Conservation (phyloP, 176 grass and related monocot species). For the Triticum urartu region DNA sequence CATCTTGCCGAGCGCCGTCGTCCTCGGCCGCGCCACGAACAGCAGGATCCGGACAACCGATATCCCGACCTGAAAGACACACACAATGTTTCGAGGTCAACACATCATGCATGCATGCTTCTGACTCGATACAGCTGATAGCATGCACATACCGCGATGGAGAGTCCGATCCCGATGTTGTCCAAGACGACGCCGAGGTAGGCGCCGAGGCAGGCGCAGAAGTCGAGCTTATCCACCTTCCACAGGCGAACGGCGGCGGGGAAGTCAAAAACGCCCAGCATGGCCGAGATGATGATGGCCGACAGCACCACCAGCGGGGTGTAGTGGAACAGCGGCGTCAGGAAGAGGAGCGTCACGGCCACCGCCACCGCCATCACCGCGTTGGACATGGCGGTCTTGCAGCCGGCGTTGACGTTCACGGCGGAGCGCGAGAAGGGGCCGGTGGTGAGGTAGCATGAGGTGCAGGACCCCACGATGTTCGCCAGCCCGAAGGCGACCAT, state of each 20-base stretch:
- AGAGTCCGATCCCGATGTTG: constrained; percentile 44
- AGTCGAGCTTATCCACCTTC: constrained; percentile 56
- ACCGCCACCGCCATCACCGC: constrained; percentile 61
- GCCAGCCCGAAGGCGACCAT: constrained; percentile 61
- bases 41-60: constrained; percentile 54
- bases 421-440: constrained; percentile 56
- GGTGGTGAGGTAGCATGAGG: constrained; percentile 56
- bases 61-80: constrained; percentile 40
- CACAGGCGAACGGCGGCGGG: constrained; percentile 28
- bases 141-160: constrained; percentile 25
- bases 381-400: constrained; percentile 61
- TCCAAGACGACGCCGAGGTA: constrained; percentile 61
- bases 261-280: constrained; percentile 50
- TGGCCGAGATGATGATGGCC: constrained; percentile 60
- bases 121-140: too few species aligned
- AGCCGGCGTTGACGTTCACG: constrained; percentile 61
- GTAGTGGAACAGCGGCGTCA: constrained; percentile 63
- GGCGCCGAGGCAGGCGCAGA: constrained; percentile 48
- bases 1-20: constrained; percentile 60
- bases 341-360: constrained; percentile 44
- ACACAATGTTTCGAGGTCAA: too few species aligned
- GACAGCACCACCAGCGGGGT: constrained; percentile 57
- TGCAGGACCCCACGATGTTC: constrained; percentile 50
- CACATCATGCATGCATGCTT: too few species aligned
- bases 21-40: constrained; percentile 55